Conservation (phyloP, 2,329 filamentous ascomycete genomes). For the Nemania serpens region DNA sequence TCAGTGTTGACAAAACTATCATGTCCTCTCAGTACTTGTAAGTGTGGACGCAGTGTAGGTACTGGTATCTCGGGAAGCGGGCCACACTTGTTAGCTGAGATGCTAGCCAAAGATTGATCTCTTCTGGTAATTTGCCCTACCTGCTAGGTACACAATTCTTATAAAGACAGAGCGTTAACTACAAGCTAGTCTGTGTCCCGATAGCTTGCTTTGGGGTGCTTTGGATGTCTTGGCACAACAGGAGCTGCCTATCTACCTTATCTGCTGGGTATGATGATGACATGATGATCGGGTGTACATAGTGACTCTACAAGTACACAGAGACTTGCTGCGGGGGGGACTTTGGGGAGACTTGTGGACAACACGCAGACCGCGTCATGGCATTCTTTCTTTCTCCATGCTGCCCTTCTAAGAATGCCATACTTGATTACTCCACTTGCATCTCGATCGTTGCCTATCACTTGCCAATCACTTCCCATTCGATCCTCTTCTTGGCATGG, state of each 20-base stretch:
- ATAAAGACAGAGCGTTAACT: too few relatives aligned
- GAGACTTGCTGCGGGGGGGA: conserved; percentile 26
- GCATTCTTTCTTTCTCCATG: conserved; percentile 37
- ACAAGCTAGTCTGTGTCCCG: too few relatives aligned
- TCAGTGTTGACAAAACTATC: too few relatives aligned
- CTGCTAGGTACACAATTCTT: too few relatives aligned
- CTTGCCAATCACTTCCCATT: conserved; percentile 33
- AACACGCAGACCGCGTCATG: conserved; percentile 31
- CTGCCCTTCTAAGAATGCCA: conserved; percentile 39
- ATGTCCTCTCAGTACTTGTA: too few relatives aligned
- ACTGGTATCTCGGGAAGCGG: too few relatives aligned
- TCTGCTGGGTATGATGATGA: not conserved
- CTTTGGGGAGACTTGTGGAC: conserved; percentile 33
- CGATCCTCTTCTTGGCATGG: conserved; percentile 20
- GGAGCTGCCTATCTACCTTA: not conserved
- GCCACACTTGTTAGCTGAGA: too few relatives aligned
- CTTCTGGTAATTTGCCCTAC: too few relatives aligned
- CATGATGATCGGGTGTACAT: not conserved
- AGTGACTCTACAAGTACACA: conserved; percentile 11
- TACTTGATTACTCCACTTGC: conserved; percentile 28
- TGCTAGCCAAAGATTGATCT: too few relatives aligned
- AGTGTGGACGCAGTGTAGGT: too few relatives aligned
- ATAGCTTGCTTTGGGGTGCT: too few relatives aligned
- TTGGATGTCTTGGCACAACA: conserved; percentile 11
- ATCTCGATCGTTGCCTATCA: conserved; percentile 39